phyloP scores from a whole-genome alignment of 768 basidiomycete genomes.

The Lactarius psammicola region DNA sequence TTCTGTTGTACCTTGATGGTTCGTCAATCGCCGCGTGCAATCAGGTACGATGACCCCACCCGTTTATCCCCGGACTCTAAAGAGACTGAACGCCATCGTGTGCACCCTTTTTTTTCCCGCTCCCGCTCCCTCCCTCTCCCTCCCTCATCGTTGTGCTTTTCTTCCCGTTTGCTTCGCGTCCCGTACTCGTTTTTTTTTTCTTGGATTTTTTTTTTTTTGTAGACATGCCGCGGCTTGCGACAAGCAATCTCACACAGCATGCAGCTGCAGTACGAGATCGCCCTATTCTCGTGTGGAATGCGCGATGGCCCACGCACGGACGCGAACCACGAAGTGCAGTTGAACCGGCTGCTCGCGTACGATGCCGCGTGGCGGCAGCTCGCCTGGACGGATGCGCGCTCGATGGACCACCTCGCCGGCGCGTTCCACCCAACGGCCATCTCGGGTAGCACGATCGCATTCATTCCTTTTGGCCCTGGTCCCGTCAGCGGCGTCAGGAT shows the following conservation, averaged over 20 bases:
- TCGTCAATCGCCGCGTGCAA: conserved; percentile 4
- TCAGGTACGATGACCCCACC: not conserved
- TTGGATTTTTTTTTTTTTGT: not conserved
- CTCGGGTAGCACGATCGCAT: conserved; percentile 2
- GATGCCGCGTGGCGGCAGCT: conserved; percentile 8
- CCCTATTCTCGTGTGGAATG: not conserved
- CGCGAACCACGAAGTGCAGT: not conserved
- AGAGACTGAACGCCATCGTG: too few species aligned
- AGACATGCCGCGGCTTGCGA: conserved; percentile 4
- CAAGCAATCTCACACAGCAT: not conserved
- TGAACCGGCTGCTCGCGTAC: not conserved
- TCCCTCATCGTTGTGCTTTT: too few species aligned
- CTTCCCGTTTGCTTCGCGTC: not conserved
- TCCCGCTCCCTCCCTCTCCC: not conserved
- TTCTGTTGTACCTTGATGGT: not conserved
- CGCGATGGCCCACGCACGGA: conserved; percentile 1
- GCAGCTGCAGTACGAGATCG: conserved; percentile 1
- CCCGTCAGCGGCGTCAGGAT: conserved; percentile 2
- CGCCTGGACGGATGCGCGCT: not conserved
- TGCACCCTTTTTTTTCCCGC: not conserved
- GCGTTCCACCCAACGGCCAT: not conserved
- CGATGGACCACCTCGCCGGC: not conserved
- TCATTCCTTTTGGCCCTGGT: conserved; percentile 1
- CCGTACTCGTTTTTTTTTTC: not conserved
- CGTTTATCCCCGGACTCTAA: not conserved